Evolutionary conservation across 164 flowering plant species (phyloP), one percentile per base, ranked within the genome.

Genomic region (Nymphaea thermarum): DNA sequence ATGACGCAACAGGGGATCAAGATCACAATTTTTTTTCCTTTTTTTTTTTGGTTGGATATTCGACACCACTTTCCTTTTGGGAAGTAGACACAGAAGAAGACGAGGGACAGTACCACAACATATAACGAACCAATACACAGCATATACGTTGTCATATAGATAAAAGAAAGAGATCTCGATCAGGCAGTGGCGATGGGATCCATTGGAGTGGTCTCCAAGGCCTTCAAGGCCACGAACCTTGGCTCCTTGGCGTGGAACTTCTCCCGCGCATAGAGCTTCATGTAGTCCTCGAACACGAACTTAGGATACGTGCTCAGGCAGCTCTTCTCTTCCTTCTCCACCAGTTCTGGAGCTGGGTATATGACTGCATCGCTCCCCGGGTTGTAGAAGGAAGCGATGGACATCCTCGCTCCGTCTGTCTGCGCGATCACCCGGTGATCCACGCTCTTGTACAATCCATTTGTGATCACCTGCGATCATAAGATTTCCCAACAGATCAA

Each of bases 221-320:
- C 78, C 74, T 90, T 92, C 87, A 92, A 80, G 70, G 87, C 87
- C 71, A 87, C 91, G 73, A 93, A 93, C 70, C 98, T 85, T 5
- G 96, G 95, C 75, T 93, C 93, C 80, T 93, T 93, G 60, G 93
- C 88, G 74, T 88, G 87, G 75, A 93, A 90, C 78, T 93, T 93
- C 42, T 85, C 68, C 2, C 72, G 85, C 5, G 83, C 80, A 67
- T 92, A 92, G 6, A 87, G 87, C 75, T 90, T 88, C 98, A 92
- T 92, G 83, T 92, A 92, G 76, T 90, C 98, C 51, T 88, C 89
- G 43, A 88, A 92, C 65, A 88, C 93, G 43, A 90, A 92, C 64
- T 87, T 87, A 0, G 98, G 96, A 78, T 92, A 92, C 25, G 79
- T 45, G 5, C 11, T 45, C 53, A 2, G 5, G 5, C 11, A 5